Evolutionary conservation across 2,329 filamentous ascomycete species (phyloP), one percentile per base, ranked within the genome.

Genomic region (Xylariaceae sp.): DNA sequence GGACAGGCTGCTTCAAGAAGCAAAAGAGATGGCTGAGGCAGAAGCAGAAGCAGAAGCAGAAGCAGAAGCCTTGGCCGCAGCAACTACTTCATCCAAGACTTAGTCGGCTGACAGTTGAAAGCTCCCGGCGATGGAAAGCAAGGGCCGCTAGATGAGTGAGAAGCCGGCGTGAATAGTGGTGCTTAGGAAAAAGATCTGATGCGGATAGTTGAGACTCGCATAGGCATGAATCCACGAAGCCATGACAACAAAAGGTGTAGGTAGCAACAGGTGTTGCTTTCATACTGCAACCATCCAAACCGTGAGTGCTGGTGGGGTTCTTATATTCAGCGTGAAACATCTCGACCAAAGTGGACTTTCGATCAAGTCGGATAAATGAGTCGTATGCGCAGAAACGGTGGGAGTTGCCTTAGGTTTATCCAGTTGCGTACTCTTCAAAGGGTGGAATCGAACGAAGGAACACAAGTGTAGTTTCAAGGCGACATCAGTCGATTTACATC

Each of bases 1-100:
- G 69, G 68, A 71, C 26, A 65, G 70, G 20, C 63, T 70, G 18
- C 26, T 71, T 49, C 56, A 63, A 37, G 69, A 71, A 61, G 70
- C 69, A 20, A 64, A 62, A 18, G 70, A 72, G 56, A 67, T 68
- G 66, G 67, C 66, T 1, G 63, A 70, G 20, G 63, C 60, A 12
- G 59, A 66, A 43, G 60, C 58, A 3, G 60, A 70, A 19, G 63
- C 60, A 12, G 59, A 66, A 43, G 60, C 58, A 3, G 60, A 58
- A 23, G 54, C 65, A 2, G 64, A 63, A 47, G 59, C 60, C 7
- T 19, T 60, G n/a, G 56, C 60, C 9, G 52, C 50, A n/a, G 54
- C 59, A 41, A 61, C 62, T 47, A 52, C 48, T 20, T 60, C 67
- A 16, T 65, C 62, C 18, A 61, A 29, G 2, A 55, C 55, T 40